Conservation (phyloP, 179 eudicot genomes). For the Camellia oleifera region DNA sequence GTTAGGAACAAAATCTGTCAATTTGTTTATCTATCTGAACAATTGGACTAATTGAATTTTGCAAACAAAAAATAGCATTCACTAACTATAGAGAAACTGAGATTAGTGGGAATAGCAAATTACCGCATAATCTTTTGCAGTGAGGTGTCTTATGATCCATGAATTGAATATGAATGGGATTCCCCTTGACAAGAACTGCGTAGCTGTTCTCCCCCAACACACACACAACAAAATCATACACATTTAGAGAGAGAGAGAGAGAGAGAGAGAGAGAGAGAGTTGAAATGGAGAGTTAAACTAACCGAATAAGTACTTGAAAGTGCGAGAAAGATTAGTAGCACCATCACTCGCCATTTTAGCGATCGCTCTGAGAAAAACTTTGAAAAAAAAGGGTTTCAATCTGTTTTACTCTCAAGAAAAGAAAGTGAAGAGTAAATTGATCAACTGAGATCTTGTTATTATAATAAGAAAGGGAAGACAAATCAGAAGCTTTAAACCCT, state of each 20-base stretch:
- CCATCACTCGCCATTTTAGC: conserved; percentile 8
- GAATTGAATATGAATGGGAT: conserved; percentile 92
- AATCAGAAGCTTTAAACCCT: too few relatives aligned
- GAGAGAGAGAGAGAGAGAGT: background rate
- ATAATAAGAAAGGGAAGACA: too few relatives aligned
- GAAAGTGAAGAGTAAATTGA: too few relatives aligned
- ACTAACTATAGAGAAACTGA: too few relatives aligned
- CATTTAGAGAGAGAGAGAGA: conserved; percentile 7
- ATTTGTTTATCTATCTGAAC: too few relatives aligned
- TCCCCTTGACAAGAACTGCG: conserved; percentile 89
- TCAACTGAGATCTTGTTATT: too few relatives aligned
- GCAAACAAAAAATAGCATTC: too few relatives aligned
- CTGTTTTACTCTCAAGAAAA: too few relatives aligned
- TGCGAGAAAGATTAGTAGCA: conserved; percentile 63
- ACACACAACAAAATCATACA: background rate
- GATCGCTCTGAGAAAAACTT: background rate
- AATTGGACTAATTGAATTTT: too few relatives aligned
- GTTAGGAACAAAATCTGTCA: too few relatives aligned
- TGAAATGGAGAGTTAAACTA: conserved; percentile 12
- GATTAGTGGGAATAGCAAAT: background rate
- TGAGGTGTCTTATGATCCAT: conserved; percentile 91
- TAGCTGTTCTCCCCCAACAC: conserved; percentile 44
- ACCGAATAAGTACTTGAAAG: conserved; percentile 90
- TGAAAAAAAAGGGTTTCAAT: background rate
- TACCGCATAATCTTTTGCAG: conserved; percentile 87